A percentile compares a stretch with the other conserved stretches of the same genome.
Evolutionary conservation across 1,139 yeast genomes (phyloP).

Genomic region (Candida glucosophila): DNA sequence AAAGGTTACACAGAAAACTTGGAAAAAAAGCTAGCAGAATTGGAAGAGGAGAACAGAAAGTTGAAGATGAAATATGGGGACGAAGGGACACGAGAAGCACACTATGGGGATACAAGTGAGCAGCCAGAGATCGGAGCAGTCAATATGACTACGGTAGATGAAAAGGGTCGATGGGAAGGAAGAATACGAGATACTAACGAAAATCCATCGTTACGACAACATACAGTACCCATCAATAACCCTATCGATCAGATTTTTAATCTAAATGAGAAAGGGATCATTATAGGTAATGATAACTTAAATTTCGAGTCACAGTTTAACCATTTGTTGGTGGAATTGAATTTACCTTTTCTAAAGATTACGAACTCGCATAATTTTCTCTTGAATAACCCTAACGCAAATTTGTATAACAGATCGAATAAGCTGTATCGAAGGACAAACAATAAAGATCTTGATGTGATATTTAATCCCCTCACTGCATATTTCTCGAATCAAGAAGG

Average conservation of each 20-base stretch:
- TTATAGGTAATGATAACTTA: conserved; percentile 41
- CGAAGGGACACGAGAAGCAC: neutral
- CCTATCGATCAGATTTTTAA: conserved; percentile 44
- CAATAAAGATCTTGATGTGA: conserved; percentile 32
- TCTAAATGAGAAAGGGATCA: conserved; percentile 35
- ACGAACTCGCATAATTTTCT: conserved; percentile 39
- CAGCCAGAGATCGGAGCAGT: conserved; percentile 1
- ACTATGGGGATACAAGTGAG: neutral
- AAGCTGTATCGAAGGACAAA: conserved; percentile 31
- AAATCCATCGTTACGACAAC: conserved; percentile 8
- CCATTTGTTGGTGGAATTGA: conserved; percentile 36
- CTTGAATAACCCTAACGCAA: conserved; percentile 36
- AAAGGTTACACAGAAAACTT: conserved; percentile 42
- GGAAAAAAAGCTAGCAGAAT: conserved; percentile 37
- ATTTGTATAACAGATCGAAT: conserved; percentile 35
- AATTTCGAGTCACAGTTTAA: conserved; percentile 43
- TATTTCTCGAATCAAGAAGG: conserved; percentile 14
- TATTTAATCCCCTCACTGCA: conserved; percentile 37
- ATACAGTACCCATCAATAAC: conserved; percentile 28
- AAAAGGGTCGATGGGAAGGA: too few relatives aligned
- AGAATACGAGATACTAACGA: conserved; percentile 2
- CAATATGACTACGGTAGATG: neutral
- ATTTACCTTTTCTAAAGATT: conserved; percentile 38
- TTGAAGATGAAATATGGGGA: too few relatives aligned
- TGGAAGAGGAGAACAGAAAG: conserved; percentile 36